These are phyloP conservation scores for Rhizopogon vinicolor DNA, from an alignment of 768 basidiomycete species.

Conservation along the genomic window DNA sequence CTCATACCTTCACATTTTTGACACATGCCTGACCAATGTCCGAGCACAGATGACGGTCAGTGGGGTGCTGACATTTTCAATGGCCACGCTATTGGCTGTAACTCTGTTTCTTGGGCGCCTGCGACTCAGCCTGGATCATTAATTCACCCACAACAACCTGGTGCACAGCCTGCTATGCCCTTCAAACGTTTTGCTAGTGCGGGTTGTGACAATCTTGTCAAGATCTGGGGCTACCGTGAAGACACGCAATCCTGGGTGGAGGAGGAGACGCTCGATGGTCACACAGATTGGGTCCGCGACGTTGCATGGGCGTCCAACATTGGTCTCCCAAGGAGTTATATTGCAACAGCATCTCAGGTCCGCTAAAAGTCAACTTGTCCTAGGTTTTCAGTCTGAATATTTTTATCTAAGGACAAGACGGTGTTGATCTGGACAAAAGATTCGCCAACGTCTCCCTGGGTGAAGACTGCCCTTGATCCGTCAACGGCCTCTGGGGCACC, in stretches of 20 bases:
- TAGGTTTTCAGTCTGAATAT: not conserved
- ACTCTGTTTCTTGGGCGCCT: slow-evolving; percentile 96
- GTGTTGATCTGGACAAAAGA: slow-evolving; percentile 92
- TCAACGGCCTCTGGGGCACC: slow-evolving; percentile 43
- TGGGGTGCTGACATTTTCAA: slow-evolving; percentile 94
- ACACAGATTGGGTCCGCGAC: slow-evolving; percentile 96
- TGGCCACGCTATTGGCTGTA: slow-evolving; percentile 93
- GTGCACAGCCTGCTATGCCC: slow-evolving; percentile 35
- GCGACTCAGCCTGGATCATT: slow-evolving; percentile 82
- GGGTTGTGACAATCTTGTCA: slow-evolving; percentile 92
- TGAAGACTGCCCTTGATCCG: slow-evolving; percentile 75
- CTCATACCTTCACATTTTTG: not conserved
- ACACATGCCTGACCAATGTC: not conserved
- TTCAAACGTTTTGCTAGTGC: slow-evolving; percentile 93
- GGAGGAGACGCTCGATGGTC: slow-evolving; percentile 88
- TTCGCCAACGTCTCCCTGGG: slow-evolving; percentile 67
- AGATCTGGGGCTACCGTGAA: slow-evolving; percentile 88
- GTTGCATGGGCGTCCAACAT: slow-evolving; percentile 99
- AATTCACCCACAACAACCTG: slow-evolving; percentile 59
- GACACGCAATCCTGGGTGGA: slow-evolving; percentile 85
- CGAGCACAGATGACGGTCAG: slow-evolving; percentile 78
- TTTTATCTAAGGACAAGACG: slow-evolving; percentile 57
- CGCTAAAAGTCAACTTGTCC: slow-evolving; percentile 7
- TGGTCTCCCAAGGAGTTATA: slow-evolving; percentile 88
- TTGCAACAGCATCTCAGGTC: slow-evolving; percentile 91